Percentiles rank a stretch among this genome's conserved stretches.
phyloP scores from a whole-genome alignment of 2,329 filamentous ascomycete genomes.

The Aplosporella prunicola region DNA sequence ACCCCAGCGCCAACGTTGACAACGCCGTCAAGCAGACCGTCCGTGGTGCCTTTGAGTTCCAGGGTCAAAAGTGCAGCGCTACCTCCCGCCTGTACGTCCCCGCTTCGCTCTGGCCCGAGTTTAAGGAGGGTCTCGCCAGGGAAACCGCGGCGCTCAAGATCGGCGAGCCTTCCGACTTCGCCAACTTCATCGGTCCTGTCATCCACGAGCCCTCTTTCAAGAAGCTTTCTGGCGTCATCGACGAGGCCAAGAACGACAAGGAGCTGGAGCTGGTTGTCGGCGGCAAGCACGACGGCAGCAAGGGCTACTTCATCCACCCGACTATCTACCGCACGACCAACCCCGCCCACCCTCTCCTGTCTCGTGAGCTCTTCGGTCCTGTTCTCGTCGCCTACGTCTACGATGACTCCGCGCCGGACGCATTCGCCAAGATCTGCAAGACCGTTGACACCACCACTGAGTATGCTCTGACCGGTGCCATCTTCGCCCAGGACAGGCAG shows the following conservation, averaged over 20 bases:
- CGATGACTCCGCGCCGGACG: slow-evolving; percentile 52
- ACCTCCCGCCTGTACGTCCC: slow-evolving; percentile 73
- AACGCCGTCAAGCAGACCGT: slow-evolving; percentile 77
- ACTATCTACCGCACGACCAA: slow-evolving; percentile 71
- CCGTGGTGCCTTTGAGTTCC: slow-evolving; percentile 81
- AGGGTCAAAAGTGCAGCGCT: slow-evolving; percentile 85
- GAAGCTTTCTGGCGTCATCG: slow-evolving; percentile 67
- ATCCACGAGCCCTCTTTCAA: slow-evolving; percentile 77
- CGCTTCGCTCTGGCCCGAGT: slow-evolving; percentile 62
- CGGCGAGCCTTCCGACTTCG: slow-evolving; percentile 59
- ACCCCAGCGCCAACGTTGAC: slow-evolving; percentile 64
- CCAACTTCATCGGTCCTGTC: slow-evolving; percentile 79
- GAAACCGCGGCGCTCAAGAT: slow-evolving; percentile 63
- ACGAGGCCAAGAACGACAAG: slow-evolving; percentile 65
- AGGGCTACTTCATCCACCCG: slow-evolving; percentile 76
- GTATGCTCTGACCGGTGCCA: slow-evolving; percentile 67
- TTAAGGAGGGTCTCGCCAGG: slow-evolving; percentile 56
- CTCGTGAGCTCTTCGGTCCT: slow-evolving; percentile 74
- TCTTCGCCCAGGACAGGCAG: slow-evolving; percentile 62
- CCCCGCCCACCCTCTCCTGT: slow-evolving; percentile 64
- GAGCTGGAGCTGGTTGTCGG: slow-evolving; percentile 65
- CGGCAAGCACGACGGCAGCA: slow-evolving; percentile 65
- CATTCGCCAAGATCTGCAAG: slow-evolving; percentile 51
- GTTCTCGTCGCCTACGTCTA: slow-evolving; percentile 68
- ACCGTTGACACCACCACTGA: slow-evolving; percentile 63